phyloP scores from a whole-genome alignment of 148 eudicot species.

The Camellia sinensis region DNA sequence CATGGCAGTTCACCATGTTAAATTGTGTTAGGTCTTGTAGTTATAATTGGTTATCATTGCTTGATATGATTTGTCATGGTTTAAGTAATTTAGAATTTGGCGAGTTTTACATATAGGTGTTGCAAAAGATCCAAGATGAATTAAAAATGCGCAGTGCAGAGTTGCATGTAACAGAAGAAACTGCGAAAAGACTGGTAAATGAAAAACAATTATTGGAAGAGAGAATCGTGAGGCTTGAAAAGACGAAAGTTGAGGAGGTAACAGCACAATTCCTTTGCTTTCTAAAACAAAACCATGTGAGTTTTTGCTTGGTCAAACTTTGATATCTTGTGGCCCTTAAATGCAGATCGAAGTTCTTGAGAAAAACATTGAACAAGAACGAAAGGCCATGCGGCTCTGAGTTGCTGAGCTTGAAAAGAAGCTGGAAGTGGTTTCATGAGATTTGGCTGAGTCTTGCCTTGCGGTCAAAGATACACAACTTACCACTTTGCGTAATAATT shows the following conservation, averaged over 20 bases:
- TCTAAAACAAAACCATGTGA: not conserved
- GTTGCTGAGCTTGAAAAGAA: constrained; percentile 73
- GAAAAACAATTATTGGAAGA: constrained; percentile 72
- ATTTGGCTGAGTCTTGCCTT: constrained; percentile 57
- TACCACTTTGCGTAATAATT: constrained; percentile 49
- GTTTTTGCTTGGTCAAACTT: not conserved
- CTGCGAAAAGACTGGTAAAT: constrained; percentile 56
- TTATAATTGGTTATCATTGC: not conserved
- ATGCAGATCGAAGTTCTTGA: constrained; percentile 49
- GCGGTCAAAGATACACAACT: constrained; percentile 57
- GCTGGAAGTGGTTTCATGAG: constrained; percentile 45
- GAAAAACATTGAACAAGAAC: constrained; percentile 57
- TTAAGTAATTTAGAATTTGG: not conserved
- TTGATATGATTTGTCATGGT: not conserved
- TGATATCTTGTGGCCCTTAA: constrained; percentile 22
- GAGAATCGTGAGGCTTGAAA: constrained; percentile 58
- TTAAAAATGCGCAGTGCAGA: constrained; percentile 60
- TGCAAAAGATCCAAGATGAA: constrained; percentile 68
- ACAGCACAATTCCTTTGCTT: not conserved
- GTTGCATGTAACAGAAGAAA: constrained; percentile 72
- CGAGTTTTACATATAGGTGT: constrained; percentile 39
- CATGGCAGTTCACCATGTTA: not conserved
- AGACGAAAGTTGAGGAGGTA: constrained; percentile 63
- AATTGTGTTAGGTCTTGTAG: not conserved
- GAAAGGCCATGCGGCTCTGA: constrained; percentile 44